Evolutionary conservation across 169 alveolate genomes (phyloP), one percentile per base, ranked within the genome.

Genomic region (Theileria orientalis): DNA sequence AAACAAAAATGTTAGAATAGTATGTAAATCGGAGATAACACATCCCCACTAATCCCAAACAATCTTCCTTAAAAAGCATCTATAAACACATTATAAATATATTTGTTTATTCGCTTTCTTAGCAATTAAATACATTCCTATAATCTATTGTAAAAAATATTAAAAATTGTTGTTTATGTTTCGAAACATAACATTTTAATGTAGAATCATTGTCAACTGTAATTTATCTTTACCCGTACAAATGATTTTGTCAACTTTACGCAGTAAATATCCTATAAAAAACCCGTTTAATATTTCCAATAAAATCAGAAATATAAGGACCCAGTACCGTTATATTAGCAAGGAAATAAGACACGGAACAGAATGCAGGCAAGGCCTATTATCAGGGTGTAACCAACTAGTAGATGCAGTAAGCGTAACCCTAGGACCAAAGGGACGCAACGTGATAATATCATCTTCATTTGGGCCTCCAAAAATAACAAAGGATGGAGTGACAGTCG

Each of bases 401-500:
- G 99, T 99, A 23, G 99, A 98, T 80, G 99, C 99, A 0, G 99
- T 98, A 32, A 95, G 98, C 75, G 98, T 95, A 27, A 98, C 99
- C 3, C 90, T 98, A 40, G 99, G 99, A 32, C 99, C 99, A 30
- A 94, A 95, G 91, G 99, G 99, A 40, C 92, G 99, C 75, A 98
- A 98, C 73, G 99, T 97, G 19, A 97, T 98, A 42, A 93, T 98
- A 44, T 98, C 96, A 73, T 95, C 94, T 86, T 76, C 96, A 9
- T 96, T 92, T 83, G 96, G 98, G 5, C 79, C 96, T 0, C 99
- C 99, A 6, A 97, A 96, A 90, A 96, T 98, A 76, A 97, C 99
- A 47, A 98, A 98, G 86, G 99, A 98, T 83, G 99, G 99, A 13
- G 99, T 98, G 35, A 97, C 99, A 0, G 99, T 98, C 21, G 99